These are phyloP conservation scores for Globisporangium cederbergense DNA, from an alignment of 352 stramenopile species.

Conservation along the genomic window DNA sequence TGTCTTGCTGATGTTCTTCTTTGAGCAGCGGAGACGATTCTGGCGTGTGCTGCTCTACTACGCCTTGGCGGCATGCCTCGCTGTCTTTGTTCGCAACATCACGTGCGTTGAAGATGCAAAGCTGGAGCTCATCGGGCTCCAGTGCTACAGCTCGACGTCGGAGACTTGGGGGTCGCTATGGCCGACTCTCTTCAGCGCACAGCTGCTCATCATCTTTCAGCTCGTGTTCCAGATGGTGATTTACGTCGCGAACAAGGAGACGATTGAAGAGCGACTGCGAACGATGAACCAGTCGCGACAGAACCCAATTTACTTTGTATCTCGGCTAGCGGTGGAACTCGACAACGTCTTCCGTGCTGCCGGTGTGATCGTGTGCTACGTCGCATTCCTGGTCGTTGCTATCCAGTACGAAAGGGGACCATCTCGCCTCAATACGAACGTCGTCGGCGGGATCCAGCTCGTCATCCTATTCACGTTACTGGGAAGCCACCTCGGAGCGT, in stretches of 20 bases:
- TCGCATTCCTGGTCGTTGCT: conserved; percentile 62
- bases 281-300: conserved; percentile 63
- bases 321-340: conserved; percentile 61
- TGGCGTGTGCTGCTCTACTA: conserved; percentile 81
- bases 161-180: conserved; percentile 71
- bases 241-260: conserved; percentile 71
- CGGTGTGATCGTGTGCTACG: conserved; percentile 67
- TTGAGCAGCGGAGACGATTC: conserved; percentile 67
- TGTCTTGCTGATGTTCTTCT: conserved; percentile 78
- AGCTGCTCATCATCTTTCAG: conserved; percentile 83
- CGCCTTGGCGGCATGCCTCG: conserved; percentile 63
- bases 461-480: conserved; percentile 60
- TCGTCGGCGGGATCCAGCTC: conserved; percentile 61
- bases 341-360: conserved; percentile 74
- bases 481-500: conserved; percentile 68
- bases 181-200: conserved; percentile 77
- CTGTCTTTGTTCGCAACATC: conserved; percentile 75
- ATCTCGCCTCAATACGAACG: conserved; percentile 54
- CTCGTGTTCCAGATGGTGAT: conserved; percentile 85
- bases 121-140: conserved; percentile 63
- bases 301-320: conserved; percentile 75
- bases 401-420: conserved; percentile 59
- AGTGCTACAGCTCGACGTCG: conserved; percentile 58
- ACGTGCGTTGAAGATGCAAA: conserved; percentile 43
- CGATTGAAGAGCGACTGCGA: conserved; percentile 57